phyloP scores from a whole-genome alignment of 2,329 filamentous ascomycete genomes.

The Lomentospora prolificans region DNA sequence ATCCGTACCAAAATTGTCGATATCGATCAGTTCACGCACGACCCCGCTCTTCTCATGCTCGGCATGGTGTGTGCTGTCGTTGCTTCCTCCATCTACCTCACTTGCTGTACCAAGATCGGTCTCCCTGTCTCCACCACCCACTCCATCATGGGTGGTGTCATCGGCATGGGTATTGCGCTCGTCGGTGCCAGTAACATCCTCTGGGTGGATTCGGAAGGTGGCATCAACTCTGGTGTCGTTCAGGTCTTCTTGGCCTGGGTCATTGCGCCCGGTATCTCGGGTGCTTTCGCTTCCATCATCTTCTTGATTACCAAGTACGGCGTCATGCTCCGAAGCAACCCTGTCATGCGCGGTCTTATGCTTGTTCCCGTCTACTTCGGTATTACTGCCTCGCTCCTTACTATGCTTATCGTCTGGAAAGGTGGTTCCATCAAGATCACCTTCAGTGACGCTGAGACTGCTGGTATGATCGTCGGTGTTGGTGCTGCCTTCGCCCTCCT shows the following conservation, averaged over 20 bases:
- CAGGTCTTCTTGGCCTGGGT: constrained; percentile 28
- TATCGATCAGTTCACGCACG: constrained; percentile 31
- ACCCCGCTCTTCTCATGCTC: constrained; percentile 46
- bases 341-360: constrained; percentile 41
- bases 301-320: constrained; percentile 41
- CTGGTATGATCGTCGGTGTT: constrained; percentile 38
- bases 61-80: constrained; percentile 47
- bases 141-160: constrained; percentile 48
- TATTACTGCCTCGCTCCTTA: constrained; percentile 44
- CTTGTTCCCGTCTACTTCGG: constrained; percentile 49
- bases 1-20: constrained; percentile 52
- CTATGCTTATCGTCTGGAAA: constrained; percentile 53
- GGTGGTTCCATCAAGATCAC: constrained; percentile 33
- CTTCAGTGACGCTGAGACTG: constrained; percentile 23
- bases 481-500: constrained; percentile 34
- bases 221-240: constrained; percentile 21
- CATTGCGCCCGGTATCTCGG: constrained; percentile 23
- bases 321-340: constrained; percentile 43
- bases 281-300: constrained; percentile 25
- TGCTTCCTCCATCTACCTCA: constrained; percentile 45
- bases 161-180: constrained; percentile 48
- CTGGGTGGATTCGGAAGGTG: constrained; percentile 37
- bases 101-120: constrained; percentile 41
- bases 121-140: constrained; percentile 55
- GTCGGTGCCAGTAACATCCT: constrained; percentile 41